Evolutionary conservation across 805 yeast species (phyloP).

Genomic region (Saccharomycopsis lassenensis): DNA sequence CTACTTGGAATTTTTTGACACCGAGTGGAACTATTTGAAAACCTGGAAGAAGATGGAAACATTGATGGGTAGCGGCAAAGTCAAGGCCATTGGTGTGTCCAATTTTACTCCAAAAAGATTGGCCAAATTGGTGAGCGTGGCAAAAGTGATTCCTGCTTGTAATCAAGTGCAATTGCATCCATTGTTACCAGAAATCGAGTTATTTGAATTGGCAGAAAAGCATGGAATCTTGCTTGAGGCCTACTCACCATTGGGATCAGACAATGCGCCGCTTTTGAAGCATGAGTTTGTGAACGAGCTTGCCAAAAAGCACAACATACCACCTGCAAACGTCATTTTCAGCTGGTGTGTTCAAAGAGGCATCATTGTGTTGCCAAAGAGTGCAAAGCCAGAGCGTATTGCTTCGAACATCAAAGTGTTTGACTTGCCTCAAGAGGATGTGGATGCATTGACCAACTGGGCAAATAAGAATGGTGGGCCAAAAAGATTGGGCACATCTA

Average conservation of each 20-base stretch:
- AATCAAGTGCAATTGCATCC: slow-evolving; percentile 75
- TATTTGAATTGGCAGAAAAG: slow-evolving; percentile 38
- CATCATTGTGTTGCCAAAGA: slow-evolving; percentile 50
- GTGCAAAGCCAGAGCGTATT: slow-evolving; percentile 60
- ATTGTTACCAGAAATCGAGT: slow-evolving; percentile 50
- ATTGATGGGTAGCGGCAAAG: slow-evolving; percentile 39
- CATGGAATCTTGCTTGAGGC: slow-evolving; percentile 55
- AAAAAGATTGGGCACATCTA: slow-evolving; percentile 2
- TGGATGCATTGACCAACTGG: slow-evolving; percentile 19
- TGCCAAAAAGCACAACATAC: slow-evolving; percentile 31
- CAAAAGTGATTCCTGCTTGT: slow-evolving; percentile 48
- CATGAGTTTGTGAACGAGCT: slow-evolving; percentile 32
- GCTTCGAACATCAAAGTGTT: slow-evolving; percentile 26
- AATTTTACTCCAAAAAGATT: slow-evolving; percentile 49
- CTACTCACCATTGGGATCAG: slow-evolving; percentile 64
- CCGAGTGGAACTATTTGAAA: slow-evolving; percentile 33
- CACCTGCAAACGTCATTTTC: slow-evolving; percentile 33
- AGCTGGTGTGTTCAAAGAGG: slow-evolving; percentile 38
- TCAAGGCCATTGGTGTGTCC: slow-evolving; percentile 64
- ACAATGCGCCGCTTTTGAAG: slow-evolving; percentile 38
- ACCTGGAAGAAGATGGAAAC: slow-evolving; percentile 57
- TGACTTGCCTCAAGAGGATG: slow-evolving; percentile 32
- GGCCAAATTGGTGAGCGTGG: slow-evolving; percentile 35
- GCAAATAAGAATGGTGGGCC: slow-evolving; percentile 3
- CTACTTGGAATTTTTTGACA: slow-evolving; percentile 5